These are phyloP conservation scores for Lagenidium giganteum DNA, from an alignment of 352 stramenopile genomes.

Conservation along the genomic window DNA sequence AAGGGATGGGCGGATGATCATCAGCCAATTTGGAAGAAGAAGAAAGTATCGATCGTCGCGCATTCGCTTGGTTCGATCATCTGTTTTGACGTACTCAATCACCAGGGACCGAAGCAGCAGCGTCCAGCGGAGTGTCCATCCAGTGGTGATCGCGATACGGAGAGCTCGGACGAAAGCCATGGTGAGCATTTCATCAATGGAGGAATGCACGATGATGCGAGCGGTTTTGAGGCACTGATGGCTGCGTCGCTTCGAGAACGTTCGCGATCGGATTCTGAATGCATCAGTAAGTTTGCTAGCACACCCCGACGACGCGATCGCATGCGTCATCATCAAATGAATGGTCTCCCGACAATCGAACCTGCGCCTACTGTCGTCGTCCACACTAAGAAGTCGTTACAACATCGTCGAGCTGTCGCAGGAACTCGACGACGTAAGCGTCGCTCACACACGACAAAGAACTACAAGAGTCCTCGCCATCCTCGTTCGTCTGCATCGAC, in stretches of 20 bases:
- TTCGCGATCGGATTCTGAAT: slow-evolving; percentile 22
- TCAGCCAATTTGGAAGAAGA: slow-evolving; percentile 22
- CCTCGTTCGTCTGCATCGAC: background rate
- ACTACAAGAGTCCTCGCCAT: background rate
- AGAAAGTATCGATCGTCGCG: slow-evolving; percentile 84
- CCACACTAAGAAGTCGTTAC: slow-evolving; percentile 2
- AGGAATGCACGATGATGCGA: slow-evolving; percentile 5
- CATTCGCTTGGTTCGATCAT: slow-evolving; percentile 91
- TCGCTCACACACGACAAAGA: background rate
- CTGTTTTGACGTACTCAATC: slow-evolving; percentile 88
- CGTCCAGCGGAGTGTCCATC: slow-evolving; percentile 2
- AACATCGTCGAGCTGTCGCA: background rate
- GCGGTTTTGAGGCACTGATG: slow-evolving; percentile 15
- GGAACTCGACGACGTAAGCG: background rate
- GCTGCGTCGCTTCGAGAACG: slow-evolving; percentile 11
- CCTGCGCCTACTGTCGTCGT: slow-evolving; percentile 10
- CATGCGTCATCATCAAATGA: background rate
- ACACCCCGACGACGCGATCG: background rate
- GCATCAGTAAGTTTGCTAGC: slow-evolving; percentile 2
- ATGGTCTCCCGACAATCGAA: too few relatives aligned
- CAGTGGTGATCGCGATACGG: background rate
- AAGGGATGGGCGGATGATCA: slow-evolving; percentile 27
- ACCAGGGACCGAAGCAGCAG: slow-evolving; percentile 40
- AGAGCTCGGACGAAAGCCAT: slow-evolving; percentile 1
- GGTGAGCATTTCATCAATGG: background rate